Base-by-base conservation (phyloP, 495 filamentous ascomycete species). In the Talaromyces proteolyticus region DNA sequence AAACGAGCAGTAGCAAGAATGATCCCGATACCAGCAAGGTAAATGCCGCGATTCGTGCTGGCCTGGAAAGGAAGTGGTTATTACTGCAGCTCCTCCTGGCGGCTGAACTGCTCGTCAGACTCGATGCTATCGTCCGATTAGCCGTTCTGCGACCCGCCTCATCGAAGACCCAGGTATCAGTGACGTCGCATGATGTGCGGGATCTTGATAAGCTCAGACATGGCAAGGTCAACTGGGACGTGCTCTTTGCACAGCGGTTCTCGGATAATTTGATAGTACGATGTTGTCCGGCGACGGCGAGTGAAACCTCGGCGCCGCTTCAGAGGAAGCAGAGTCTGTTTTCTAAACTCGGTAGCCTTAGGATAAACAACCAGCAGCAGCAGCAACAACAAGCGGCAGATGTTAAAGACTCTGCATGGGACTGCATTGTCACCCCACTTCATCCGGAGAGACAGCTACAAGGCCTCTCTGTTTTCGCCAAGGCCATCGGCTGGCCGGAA, bases 61-160 rank as follows among this genome's bases (percentile, higher is more conserved):
- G 14, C 10, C 14, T 24, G 24, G 79, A 85, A 50, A 78, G 86
- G 53, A 89, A 89, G 50, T 89, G 88, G 80, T 64, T 92, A 19
- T 67, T 95, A 6, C 71, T 95, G 10, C 89, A 95, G 64, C 81
- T 93, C 53, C 68, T 89, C 18, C 72, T 95, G 16, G 72, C 87
- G 6, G 87, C 82, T 34, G 89, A 95, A 61, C 74, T 95, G 19
- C 74, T 92, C 8, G 65, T 91, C 17, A 81, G 89, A 14, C 64
- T 93, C 3, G 86, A 91, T 53, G 81, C 82, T 3, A 80, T 89
- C 47, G 80, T 86, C 3, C 76, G 66, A 17, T 47, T 66, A 11
- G 68, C 58, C 14, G 80, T 63, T 74, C 73, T 62, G 65, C 78
- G 59, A 68, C 79, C n/a, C n/a, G n/a, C n/a, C n/a, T n/a, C 63